Base-by-base conservation (phyloP, 1,284 basidiomycete genomes). In the Abortiporus biennis region DNA sequence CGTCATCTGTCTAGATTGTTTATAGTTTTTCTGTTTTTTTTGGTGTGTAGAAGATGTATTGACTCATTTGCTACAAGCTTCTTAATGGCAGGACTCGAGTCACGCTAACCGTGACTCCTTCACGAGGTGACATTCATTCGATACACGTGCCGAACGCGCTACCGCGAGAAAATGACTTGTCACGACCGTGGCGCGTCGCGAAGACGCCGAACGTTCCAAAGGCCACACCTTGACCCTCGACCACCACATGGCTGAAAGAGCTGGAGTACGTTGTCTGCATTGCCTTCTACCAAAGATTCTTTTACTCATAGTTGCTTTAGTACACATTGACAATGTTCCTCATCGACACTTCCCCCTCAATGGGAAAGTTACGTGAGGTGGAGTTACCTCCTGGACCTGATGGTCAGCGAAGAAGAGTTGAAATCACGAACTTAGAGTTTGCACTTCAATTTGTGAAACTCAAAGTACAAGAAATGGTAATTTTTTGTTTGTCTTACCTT, bases 391-490 rank as follows among this genome's bases (percentile, higher is more conserved):
- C 68, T 22, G 69, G 67, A 22, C 63, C 71, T 5, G 65, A 76
- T 30, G 76, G 74, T 38, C 70, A 79, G 52, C 56, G 64, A 32
- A 67, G 66, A 24, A 66, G 68, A 4, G 62, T 70, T 15, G 72
- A 85, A 54, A 79, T 83, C 61, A 78, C 85, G 9, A 84, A 89
- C 56, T 70, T 97, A 20, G 75, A 90, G 56, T 88, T 85, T 76
- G 75, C 78, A 0, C 71, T 93, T 42, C 88, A 92, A 55, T 94
- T 83, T 54, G 84, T 92, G 16, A 90, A 87, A 55, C 74, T 91
- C 44, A 90, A 90, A 62, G 76, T 92, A 29, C 90, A 93, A 58
- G 88, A 92, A 51, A 90, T 92, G 82, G 91, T 86, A 45, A 13
- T 58, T 42, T 5, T 16, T 16, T 35, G 9, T n/a, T 15, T 12